Evolutionary conservation across 139 green algal species (phyloP).

Genomic region (Auxenochlorella pyrenoidosa): DNA sequence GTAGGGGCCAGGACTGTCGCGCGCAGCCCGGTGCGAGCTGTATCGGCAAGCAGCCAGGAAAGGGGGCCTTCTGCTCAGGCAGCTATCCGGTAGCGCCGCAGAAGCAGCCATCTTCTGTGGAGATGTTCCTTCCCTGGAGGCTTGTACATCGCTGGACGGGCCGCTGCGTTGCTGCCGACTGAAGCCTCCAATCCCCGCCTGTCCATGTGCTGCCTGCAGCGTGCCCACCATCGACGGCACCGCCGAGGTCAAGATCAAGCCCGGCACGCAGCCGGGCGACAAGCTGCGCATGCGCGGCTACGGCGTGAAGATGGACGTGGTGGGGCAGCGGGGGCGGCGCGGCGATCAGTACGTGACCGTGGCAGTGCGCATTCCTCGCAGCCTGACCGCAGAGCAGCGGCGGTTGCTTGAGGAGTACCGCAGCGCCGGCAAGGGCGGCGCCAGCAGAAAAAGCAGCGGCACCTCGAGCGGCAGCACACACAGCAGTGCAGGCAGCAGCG

Average conservation of each 20-base stretch:
- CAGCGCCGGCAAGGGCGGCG: neutral
- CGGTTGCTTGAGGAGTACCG: conserved; percentile 24
- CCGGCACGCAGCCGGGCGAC: conserved; percentile 72
- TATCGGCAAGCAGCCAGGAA: too few species aligned
- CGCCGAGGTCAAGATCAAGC: conserved; percentile 57
- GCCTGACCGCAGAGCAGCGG: conserved; percentile 10
- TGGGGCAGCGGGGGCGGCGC: conserved; percentile 32
- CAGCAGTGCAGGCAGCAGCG: neutral
- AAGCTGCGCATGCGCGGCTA: conserved; percentile 71
- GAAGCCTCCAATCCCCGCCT: neutral
- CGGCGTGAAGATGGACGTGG: conserved; percentile 58
- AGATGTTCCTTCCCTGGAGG: too few species aligned
- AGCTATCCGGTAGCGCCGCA: too few species aligned
- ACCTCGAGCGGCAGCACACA: neutral
- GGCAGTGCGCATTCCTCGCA: conserved; percentile 32
- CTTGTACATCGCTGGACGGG: too few species aligned
- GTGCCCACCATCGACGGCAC: conserved; percentile 72
- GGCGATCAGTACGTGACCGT: conserved; percentile 78
- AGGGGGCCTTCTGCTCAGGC: too few species aligned
- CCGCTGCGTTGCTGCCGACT: neutral
- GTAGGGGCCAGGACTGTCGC: too few species aligned
- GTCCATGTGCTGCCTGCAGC: neutral
- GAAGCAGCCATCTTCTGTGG: too few species aligned
- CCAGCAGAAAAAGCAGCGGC: neutral
- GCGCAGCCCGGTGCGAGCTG: too few species aligned